These are phyloP conservation scores for Kodamaea jinghongensis DNA, from an alignment of 805 yeast genomes.

Conservation along the genomic window DNA sequence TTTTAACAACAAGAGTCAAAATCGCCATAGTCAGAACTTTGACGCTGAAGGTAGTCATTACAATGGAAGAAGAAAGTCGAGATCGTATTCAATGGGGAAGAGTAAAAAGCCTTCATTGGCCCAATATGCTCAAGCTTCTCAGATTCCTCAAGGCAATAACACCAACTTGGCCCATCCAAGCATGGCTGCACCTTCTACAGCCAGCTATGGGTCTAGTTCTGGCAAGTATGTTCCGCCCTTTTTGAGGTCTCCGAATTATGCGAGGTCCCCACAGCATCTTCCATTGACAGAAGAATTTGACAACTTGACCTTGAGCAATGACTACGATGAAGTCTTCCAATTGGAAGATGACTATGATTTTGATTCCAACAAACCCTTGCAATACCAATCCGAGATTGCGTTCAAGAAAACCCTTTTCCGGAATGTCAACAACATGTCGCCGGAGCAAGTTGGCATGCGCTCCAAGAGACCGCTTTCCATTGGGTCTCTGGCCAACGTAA, in stretches of 20 bases:
- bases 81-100: conserved; percentile 14
- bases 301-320: conserved; percentile 26
- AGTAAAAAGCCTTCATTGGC: conserved; percentile 3
- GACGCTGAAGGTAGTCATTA: neutral
- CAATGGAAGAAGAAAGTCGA: conserved; percentile 12
- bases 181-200: neutral
- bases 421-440: conserved; percentile 6
- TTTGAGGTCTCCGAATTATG: conserved; percentile 36
- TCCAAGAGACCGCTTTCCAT: conserved; percentile 7
- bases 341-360: conserved; percentile 39
- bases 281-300: conserved; percentile 39
- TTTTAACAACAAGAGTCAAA: conserved; percentile 4
- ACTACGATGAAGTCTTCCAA: conserved; percentile 38
- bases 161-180: conserved; percentile 7
- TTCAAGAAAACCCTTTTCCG: conserved; percentile 17
- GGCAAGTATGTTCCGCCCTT: conserved; percentile 41
- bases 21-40: conserved; percentile 4
- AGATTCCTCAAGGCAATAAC: conserved; percentile 1
- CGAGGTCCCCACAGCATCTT: conserved; percentile 31
- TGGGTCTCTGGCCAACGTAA: conserved; percentile 1
- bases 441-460: conserved; percentile 5
- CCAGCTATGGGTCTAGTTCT: neutral
- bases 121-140: neutral
- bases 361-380: conserved; percentile 1
- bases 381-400: conserved; percentile 6